Conservation (phyloP, 1,139 yeast species). For the Candida neerlandica region DNA sequence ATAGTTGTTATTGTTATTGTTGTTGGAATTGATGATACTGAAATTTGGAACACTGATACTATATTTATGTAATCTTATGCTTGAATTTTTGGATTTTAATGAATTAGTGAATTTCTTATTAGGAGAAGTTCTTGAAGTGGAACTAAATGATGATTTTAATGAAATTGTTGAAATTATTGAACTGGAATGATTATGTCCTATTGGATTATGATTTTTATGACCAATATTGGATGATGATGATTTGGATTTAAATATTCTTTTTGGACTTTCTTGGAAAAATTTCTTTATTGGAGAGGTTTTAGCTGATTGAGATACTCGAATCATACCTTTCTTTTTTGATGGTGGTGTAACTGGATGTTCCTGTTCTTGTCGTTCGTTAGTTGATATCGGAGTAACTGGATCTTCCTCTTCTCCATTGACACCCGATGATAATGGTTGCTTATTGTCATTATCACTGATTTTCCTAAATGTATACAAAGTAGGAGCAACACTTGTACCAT, state of each 20-base stretch:
- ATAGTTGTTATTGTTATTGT: neutral
- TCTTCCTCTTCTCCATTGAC: neutral
- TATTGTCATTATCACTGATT: conserved; percentile 5
- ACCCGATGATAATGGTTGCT: neutral
- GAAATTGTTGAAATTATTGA: conserved; percentile 37
- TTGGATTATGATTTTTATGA: conserved; percentile 1
- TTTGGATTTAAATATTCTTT: conserved; percentile 24
- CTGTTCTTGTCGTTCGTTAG: conserved; percentile 4
- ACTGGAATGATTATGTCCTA: conserved; percentile 27
- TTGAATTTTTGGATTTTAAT: conserved; percentile 30
- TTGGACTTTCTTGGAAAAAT: conserved; percentile 39
- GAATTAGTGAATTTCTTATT: neutral
- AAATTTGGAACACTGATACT: conserved; percentile 16
- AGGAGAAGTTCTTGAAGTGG: conserved; percentile 17
- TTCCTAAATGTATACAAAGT: conserved; percentile 10
- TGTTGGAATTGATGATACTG: neutral
- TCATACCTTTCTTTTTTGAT: neutral
- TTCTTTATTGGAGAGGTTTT: conserved; percentile 36
- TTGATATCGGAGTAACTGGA: conserved; percentile 6
- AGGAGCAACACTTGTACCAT: conserved; percentile 17
- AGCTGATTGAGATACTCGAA: conserved; percentile 2
- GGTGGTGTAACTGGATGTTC: conserved; percentile 18
- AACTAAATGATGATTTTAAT: conserved; percentile 27
- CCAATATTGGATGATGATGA: conserved; percentile 1
- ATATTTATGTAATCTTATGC: conserved; percentile 20